These are phyloP conservation scores for Stylonectria norvegica DNA, from an alignment of 2,329 filamentous ascomycete genomes.

Conservation along the genomic window DNA sequence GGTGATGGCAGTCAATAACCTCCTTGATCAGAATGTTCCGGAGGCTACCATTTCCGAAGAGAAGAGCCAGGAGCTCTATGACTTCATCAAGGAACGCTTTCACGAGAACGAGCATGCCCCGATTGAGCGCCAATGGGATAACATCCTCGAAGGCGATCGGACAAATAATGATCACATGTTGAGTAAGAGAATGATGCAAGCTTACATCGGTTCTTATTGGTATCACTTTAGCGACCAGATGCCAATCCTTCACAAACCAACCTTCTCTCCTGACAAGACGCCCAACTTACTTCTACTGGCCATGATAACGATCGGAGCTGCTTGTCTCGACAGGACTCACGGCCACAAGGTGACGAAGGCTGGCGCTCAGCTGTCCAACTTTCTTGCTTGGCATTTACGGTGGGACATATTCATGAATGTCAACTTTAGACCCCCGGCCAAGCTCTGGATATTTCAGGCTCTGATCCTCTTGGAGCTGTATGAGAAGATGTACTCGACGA, in stretches of 20 bases:
- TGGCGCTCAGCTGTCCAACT: slow-evolving; percentile 82
- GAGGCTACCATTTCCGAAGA: slow-evolving; percentile 82
- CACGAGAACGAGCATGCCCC: slow-evolving; percentile 75
- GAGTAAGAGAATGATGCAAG: slow-evolving; percentile 92
- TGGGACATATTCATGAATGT: slow-evolving; percentile 94
- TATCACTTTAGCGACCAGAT: slow-evolving; percentile 90
- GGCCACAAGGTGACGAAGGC: slow-evolving; percentile 68
- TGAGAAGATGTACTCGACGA: slow-evolving; percentile 96
- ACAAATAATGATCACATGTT: slow-evolving; percentile 63
- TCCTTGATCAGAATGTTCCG: slow-evolving; percentile 75
- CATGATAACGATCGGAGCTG: slow-evolving; percentile 89
- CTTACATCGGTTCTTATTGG: slow-evolving; percentile 93
- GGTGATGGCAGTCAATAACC: slow-evolving; percentile 84
- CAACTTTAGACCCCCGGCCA: slow-evolving; percentile 86
- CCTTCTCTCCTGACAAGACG: slow-evolving; percentile 83
- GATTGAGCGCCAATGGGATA: slow-evolving; percentile 70
- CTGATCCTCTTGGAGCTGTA: slow-evolving; percentile 86
- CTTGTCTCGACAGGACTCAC: slow-evolving; percentile 80
- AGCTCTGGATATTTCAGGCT: slow-evolving; percentile 94
- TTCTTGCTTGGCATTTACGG: slow-evolving; percentile 86
- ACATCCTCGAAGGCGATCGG: slow-evolving; percentile 74
- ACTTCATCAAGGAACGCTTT: slow-evolving; percentile 77
- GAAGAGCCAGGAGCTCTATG: slow-evolving; percentile 78
- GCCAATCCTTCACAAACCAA: slow-evolving; percentile 91
- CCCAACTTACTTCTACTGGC: slow-evolving; percentile 80